phyloP scores from a whole-genome alignment of 176 grass and related monocot species.

The Chloris gayana region DNA sequence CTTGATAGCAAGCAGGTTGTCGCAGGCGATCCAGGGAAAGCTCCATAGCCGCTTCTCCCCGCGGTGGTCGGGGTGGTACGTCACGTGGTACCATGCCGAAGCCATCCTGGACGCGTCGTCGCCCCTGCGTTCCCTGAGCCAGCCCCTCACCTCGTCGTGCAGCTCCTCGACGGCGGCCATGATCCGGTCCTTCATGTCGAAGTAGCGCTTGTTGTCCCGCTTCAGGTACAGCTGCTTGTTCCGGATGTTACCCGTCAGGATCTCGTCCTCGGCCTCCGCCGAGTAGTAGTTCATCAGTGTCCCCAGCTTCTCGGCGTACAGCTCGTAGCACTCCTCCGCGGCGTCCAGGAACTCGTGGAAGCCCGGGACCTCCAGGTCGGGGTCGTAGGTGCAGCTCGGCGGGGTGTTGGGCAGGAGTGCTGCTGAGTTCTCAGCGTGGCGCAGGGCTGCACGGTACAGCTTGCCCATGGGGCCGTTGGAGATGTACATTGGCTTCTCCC shows the following conservation, averaged over 20 bases:
- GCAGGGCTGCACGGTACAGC: slow-evolving; percentile 54
- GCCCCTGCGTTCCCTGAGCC: slow-evolving; percentile 44
- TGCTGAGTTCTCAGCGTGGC: slow-evolving; percentile 35
- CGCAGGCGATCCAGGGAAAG: slow-evolving; percentile 77
- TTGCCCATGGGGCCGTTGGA: slow-evolving; percentile 72
- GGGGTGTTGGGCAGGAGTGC: not conserved
- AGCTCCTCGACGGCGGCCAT: slow-evolving; percentile 55
- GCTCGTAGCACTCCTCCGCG: slow-evolving; percentile 58
- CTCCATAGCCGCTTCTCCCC: slow-evolving; percentile 58
- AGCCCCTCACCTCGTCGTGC: slow-evolving; percentile 56
- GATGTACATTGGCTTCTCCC: slow-evolving; percentile 62
- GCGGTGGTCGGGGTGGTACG: slow-evolving; percentile 62
- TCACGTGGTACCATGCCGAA: slow-evolving; percentile 88
- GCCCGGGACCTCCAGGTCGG: slow-evolving; percentile 64
- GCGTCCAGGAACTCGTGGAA: slow-evolving; percentile 58
- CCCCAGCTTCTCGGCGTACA: slow-evolving; percentile 71
- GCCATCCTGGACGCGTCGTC: slow-evolving; percentile 57
- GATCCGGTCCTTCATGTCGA: slow-evolving; percentile 95
- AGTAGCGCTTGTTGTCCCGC: slow-evolving; percentile 76
- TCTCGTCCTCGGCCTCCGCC: slow-evolving; percentile 79
- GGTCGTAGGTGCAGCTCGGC: slow-evolving; percentile 42
- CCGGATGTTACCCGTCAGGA: slow-evolving; percentile 85
- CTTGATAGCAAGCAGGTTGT: slow-evolving; percentile 67
- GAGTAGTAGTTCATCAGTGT: slow-evolving; percentile 76
- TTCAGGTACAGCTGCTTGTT: slow-evolving; percentile 71